Evolutionary conservation across 768 basidiomycete species (phyloP).

Genomic region (Hydnum rufescens): DNA sequence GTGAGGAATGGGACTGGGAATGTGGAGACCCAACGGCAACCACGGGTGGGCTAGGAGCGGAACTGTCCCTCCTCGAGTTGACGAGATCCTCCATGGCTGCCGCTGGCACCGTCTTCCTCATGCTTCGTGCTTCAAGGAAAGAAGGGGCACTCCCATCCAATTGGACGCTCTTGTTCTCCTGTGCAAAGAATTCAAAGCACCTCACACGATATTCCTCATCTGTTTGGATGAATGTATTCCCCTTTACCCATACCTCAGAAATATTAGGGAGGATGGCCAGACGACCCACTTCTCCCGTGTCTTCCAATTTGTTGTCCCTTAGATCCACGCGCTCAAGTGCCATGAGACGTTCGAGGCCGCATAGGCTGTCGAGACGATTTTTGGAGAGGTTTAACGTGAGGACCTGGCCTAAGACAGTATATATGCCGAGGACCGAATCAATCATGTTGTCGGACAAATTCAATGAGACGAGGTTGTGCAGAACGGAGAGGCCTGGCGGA

Average conservation of each 20-base stretch:
- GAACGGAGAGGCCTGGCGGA: slow-evolving; percentile 50
- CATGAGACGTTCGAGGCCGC: slow-evolving; percentile 76
- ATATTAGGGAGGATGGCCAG: slow-evolving; percentile 65
- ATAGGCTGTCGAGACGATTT: slow-evolving; percentile 87
- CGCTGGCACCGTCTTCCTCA: slow-evolving; percentile 17
- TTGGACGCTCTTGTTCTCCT: slow-evolving; percentile 59
- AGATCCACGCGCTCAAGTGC: slow-evolving; percentile 76
- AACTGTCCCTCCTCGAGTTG: background rate
- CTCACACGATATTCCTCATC: slow-evolving; percentile 52
- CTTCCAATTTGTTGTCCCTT: slow-evolving; percentile 57
- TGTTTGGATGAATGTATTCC: slow-evolving; percentile 59
- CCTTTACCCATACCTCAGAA: slow-evolving; percentile 59
- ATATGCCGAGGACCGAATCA: slow-evolving; percentile 80
- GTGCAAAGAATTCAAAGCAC: slow-evolving; percentile 69
- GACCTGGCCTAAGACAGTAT: slow-evolving; percentile 59
- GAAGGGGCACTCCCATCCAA: slow-evolving; percentile 56
- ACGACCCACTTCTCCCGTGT: slow-evolving; percentile 68
- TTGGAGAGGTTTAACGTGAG: slow-evolving; percentile 57
- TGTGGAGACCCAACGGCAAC: slow-evolving; percentile 5
- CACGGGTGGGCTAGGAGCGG: slow-evolving; percentile 8
- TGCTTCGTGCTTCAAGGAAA: slow-evolving; percentile 46
- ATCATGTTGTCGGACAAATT: slow-evolving; percentile 97
- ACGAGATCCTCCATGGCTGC: background rate
- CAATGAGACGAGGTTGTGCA: slow-evolving; percentile 72
- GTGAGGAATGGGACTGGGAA: too few relatives aligned